Base-by-base conservation (phyloP, 2,329 filamentous ascomycete species). In the Myriangium duriaei region DNA sequence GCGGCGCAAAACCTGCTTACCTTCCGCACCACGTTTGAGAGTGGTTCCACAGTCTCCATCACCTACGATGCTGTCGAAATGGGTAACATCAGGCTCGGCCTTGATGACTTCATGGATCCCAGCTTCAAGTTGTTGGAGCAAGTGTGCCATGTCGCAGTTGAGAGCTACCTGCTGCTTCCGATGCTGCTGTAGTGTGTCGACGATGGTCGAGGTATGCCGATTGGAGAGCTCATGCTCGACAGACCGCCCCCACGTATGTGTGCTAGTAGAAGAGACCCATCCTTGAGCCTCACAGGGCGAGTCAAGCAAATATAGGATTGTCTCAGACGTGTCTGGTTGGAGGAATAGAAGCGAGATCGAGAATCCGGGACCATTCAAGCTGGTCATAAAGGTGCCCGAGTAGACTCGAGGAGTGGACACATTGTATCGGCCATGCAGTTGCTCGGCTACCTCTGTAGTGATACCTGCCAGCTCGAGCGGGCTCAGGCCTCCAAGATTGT, bases 41-140 rank as follows among this genome's bases (percentile, higher is more conserved):
- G 32, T 34, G n/a, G 32, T 34, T 21, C 72, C 72, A 48, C 72
- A 76, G 55, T 76, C 72, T 4, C 72, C 72, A 46, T 76, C 72
- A 14, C 71, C 72, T 62, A 74, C 69, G 31, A 71, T 50, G 3
- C 64, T 72, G 50, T 75, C 71, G 63, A 67, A 75, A 40, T 55
- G 63, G 1, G 72, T 76, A 21, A 76, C 53, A 39, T 73, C 67
- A 0, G 71, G 71, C 50, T 76, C 72, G 3, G 72, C 70, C 2
- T 55, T 56, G 15, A 74, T 56, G 4, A 72, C 60, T 2, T 45
- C 49, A 2, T 47, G 47, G 1, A 62, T 47, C 2, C 56, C 57
- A 9, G 50, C 49, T 29, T 58, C 52, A 16, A 61, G 15, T 3
- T 12, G 34, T 10, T 26, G 7, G 12, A 32, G 14, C 30, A 15